A percentile compares a stretch with the other conserved stretches of the same genome.
These are phyloP conservation scores for Globisporangium takayamanum DNA, from an alignment of 352 stramenopile species.

Conservation along the genomic window DNA sequence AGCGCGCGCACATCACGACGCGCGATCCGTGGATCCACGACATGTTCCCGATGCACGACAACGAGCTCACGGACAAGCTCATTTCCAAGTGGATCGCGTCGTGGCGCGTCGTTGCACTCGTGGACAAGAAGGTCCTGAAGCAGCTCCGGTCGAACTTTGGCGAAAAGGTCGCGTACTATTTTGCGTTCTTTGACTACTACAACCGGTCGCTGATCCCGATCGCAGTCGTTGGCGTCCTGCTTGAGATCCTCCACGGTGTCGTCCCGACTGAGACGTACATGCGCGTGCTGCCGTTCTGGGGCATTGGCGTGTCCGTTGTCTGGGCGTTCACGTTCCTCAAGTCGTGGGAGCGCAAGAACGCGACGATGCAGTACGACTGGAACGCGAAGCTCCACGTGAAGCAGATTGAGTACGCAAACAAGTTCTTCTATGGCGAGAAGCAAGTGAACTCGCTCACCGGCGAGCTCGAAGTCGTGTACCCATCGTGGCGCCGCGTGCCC, in stretches of 20 bases:
- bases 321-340: constrained; percentile 84
- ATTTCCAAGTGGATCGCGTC: constrained; percentile 65
- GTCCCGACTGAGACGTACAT: constrained; percentile 69
- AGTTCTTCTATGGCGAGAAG: constrained; percentile 59
- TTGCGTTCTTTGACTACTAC: constrained; percentile 83
- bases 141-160: constrained; percentile 76
- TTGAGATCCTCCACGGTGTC: constrained; percentile 43
- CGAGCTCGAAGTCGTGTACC: constrained; percentile 59
- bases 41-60: constrained; percentile 82
- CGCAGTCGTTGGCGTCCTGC: constrained; percentile 51
- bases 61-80: constrained; percentile 54
- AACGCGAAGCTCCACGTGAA: constrained; percentile 76
- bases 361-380: constrained; percentile 75
- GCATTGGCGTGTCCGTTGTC: constrained; percentile 66
- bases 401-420: constrained; percentile 84
- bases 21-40: constrained; percentile 68
- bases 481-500: constrained; percentile 55
- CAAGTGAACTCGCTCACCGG: constrained; percentile 71
- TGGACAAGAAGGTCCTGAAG: constrained; percentile 58
- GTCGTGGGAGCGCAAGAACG: constrained; percentile 75
- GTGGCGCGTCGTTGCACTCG: constrained; percentile 40
- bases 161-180: constrained; percentile 86
- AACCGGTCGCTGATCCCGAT: constrained; percentile 70
- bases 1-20: constrained; percentile 53
- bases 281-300: constrained; percentile 77